These are phyloP conservation scores for Rhododendron griersonianum DNA, from an alignment of 148 eudicot species.

Conservation along the genomic window DNA sequence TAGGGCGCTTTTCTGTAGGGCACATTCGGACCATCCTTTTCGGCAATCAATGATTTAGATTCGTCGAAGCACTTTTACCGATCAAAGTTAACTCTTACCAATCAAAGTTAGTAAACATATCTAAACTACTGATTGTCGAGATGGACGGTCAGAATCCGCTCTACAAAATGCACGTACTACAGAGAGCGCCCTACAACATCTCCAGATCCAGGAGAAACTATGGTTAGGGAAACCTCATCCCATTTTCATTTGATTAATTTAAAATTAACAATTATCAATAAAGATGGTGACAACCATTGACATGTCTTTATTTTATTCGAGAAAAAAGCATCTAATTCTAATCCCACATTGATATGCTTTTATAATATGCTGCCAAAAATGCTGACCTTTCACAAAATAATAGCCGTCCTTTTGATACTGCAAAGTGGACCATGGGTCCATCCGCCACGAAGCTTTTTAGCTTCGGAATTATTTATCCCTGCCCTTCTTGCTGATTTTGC, in stretches of 20 bases:
- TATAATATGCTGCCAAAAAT: not conserved
- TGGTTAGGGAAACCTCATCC: not conserved
- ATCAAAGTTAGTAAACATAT: no score
- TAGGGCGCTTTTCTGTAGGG: no score
- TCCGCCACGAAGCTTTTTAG: not conserved
- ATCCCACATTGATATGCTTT: not conserved
- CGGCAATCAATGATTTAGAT: no score
- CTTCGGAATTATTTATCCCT: not conserved
- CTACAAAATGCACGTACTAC: no score
- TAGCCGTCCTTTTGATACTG: not conserved
- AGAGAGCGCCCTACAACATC: no score
- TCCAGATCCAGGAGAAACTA: no score
- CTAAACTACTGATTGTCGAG: no score
- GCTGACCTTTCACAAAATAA: not conserved
- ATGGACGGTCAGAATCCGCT: no score
- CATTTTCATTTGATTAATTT: not conserved
- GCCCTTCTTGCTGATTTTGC: not conserved
- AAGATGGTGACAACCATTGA: not conserved
- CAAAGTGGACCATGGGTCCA: not conserved
- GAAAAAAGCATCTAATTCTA: not conserved
- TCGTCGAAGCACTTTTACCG: no score
- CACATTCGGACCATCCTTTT: no score
- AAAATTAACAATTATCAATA: no score
- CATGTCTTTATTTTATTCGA: not conserved
- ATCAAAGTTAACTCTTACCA: no score